Base-by-base conservation (phyloP, 2,329 filamentous ascomycete species). In the Fusarium sp. region DNA sequence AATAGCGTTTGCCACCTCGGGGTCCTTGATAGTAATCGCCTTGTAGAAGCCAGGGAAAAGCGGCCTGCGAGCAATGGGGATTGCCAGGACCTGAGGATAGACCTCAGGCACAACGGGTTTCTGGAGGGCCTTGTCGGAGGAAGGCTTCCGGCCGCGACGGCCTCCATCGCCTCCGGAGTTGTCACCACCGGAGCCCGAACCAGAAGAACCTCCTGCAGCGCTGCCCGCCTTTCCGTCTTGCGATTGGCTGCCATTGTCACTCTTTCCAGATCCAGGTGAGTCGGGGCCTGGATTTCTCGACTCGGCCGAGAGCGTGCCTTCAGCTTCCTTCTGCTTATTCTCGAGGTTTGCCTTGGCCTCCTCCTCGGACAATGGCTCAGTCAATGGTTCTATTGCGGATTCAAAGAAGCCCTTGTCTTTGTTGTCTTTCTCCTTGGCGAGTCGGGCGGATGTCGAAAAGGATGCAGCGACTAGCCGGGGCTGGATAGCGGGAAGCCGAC, bases 1-100 rank as follows among this genome's bases (percentile, higher is more conserved):
- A 67, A 99, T 96, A 22, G 95, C 95, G 35, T 89, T 88, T 12
- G 93, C 91, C 32, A 99, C 95, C 69, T 95, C 91, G 15, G 91
- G 91, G 72, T 99, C 93, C 74, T 92, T 90, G 68, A 99, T 96
- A 4, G 94, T 99, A 68, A 99, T 95, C 9, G 95, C 94, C 79
- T 99, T 99, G 81, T 99, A 99, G 78, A 98, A 99, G 2, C 95
- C 95, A 1, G 95, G 95, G 78, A 98, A 99, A 11, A 99, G 81
- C 10, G 95, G 95, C 49, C 95, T 86, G 76, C 96, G 93, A 26
- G 92, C 91, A 71, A 99, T 97, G 7, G 95, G 95, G 53, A 99
- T 96, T 3, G 94, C 94, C 85, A 99, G 92, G 52, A 99, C 93
- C 75, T 98, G 95, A 4, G 95, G 95, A 75, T 99, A 99, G 39